phyloP scores from a whole-genome alignment of 768 basidiomycete genomes.

The Lentinula raphanica region DNA sequence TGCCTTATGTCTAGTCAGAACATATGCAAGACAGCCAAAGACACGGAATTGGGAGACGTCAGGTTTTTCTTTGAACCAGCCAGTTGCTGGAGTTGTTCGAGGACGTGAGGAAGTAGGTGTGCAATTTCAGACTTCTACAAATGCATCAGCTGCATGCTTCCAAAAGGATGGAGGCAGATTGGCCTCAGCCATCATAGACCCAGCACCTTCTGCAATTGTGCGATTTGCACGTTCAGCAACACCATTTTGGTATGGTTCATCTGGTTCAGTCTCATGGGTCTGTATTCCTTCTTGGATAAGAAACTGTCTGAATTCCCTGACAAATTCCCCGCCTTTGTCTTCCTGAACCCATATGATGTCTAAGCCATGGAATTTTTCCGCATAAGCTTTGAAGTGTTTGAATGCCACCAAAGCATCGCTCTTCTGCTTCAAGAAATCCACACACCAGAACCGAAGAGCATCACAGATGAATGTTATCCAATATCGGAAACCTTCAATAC shows the following conservation, averaged over 20 bases:
- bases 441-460: neutral
- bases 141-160: conserved; percentile 3
- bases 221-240: conserved; percentile 29
- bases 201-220: conserved; percentile 17
- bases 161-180: conserved; percentile 2
- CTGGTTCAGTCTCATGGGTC: neutral
- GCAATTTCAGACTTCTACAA: conserved; percentile 15
- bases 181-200: conserved; percentile 16
- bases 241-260: conserved; percentile 28
- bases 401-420: conserved; percentile 15
- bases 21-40: conserved; percentile 22
- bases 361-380: conserved; percentile 9
- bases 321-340: no score
- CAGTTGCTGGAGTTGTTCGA: conserved; percentile 19
- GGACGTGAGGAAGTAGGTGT: conserved; percentile 15
- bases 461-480: conserved; percentile 19
- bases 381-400: conserved; percentile 16
- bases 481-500: conserved; percentile 13
- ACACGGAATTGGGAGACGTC: conserved; percentile 14
- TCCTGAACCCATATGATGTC: neutral
- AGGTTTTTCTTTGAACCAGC: conserved; percentile 17
- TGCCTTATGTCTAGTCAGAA: conserved; percentile 18
- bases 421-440: conserved; percentile 12
- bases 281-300: no score
- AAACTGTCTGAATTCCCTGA: no score